Conservation (phyloP, 225 moss, liverwort and hornwort genomes). For the Neckera pumila region DNA sequence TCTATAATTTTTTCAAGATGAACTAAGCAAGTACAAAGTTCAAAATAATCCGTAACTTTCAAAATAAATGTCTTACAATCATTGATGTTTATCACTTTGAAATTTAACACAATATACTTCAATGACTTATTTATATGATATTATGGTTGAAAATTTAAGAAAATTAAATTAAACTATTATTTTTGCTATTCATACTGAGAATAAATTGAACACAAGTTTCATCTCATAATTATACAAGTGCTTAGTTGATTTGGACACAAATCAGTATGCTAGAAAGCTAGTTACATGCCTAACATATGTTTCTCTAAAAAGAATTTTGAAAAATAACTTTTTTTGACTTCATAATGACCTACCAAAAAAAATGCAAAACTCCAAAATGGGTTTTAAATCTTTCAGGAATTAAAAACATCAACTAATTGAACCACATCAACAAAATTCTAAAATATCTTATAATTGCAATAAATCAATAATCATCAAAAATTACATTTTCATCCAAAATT, state of each 20-base stretch:
- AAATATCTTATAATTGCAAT: background rate
- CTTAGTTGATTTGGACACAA: background rate
- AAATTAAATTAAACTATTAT: background rate
- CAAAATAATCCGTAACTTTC: rapidly evolving
- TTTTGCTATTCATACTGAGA: rapidly evolving
- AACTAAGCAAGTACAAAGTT: too few relatives aligned
- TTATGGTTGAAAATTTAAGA: rapidly evolving
- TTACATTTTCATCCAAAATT: background rate
- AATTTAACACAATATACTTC: background rate
- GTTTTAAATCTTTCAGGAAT: rapidly evolving
- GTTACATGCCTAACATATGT: rapidly evolving
- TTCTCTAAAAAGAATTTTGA: rapidly evolving
- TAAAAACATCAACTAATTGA: background rate
- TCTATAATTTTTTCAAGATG: background rate
- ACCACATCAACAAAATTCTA: background rate
- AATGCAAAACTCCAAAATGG: background rate
- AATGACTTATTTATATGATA: background rate
- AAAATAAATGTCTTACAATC: background rate
- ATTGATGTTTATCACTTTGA: rapidly evolving
- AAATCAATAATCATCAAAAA: background rate
- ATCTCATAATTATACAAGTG: background rate
- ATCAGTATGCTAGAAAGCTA: rapidly evolving
- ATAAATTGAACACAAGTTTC: rapidly evolving
- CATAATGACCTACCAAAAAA: rapidly evolving
- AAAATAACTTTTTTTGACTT: rapidly evolving